Base-by-base conservation (phyloP, 1,284 basidiomycete genomes). In the Naganishia cerealis region DNA sequence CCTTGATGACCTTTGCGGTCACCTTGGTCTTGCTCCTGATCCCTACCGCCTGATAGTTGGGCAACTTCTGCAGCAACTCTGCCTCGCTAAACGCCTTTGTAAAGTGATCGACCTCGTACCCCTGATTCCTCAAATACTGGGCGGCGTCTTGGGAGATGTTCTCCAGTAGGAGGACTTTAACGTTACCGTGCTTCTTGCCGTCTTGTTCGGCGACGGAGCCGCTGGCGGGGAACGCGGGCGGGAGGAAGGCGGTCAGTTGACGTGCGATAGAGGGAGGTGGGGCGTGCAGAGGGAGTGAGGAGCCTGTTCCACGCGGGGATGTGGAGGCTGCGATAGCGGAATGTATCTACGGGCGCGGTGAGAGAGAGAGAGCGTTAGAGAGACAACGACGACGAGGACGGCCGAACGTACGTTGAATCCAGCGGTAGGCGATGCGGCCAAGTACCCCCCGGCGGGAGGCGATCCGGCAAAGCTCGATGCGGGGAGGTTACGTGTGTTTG, bases 11-110 rank as follows among this genome's bases (percentile, higher is more conserved):
- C 55, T 87, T 87, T 67, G 89, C 86, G 1, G 95, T 98, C 73
- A 99, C 90, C 82, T 91, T 96, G 67, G 96, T 99, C 83, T 99
- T 99, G 83, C 90, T 92, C 65, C 95, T 88, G 80, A 99, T 99
- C 71, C 95, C 95, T 73, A 99, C 88, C 69, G 90, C 95, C 78
- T 97, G 92, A 83, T 98, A 99, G 5, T 86, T 82, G 65, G 89
- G 87, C 65, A 97, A 91, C 78, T 89, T 92, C 68, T 88, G 85
- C 40, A 96, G 81, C 69, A 99, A 90, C 83, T 99, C 94, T 53
- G 91, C 89, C 83, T 99, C 95, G 26, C 87, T 87, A 85, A 93
- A 88, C 58, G 94, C 89, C 76, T 90, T 90, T 72, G 88, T 86
- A 76, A 86, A 85, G 81, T 95, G 93, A 81, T 98, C 95, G 70